Evolutionary conservation across 805 yeast species (phyloP).

Genomic region (Kregervanrija delftensis): DNA sequence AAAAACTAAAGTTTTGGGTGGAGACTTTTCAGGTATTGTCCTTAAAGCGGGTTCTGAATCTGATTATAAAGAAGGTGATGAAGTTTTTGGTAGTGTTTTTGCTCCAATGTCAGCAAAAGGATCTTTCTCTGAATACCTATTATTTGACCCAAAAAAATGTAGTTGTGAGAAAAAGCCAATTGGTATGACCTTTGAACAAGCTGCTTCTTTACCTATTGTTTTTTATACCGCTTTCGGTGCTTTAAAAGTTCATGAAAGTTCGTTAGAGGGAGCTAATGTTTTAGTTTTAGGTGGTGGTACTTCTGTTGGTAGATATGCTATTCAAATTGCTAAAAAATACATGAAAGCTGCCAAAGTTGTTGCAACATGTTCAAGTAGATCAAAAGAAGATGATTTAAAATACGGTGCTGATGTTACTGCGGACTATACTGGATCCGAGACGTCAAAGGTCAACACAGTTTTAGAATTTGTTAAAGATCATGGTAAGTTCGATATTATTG

Average conservation of each 20-base stretch:
- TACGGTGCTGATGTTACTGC: slow-evolving; percentile 53
- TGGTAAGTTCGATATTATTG: slow-evolving; percentile 50
- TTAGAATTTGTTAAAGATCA: slow-evolving; percentile 25
- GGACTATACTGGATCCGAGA: slow-evolving; percentile 45
- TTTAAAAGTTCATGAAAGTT: slow-evolving; percentile 16
- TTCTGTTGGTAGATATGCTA: slow-evolving; percentile 50
- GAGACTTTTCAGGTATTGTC: slow-evolving; percentile 21
- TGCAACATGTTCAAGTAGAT: slow-evolving; percentile 38
- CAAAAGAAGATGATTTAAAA: slow-evolving; percentile 17
- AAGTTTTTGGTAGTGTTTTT: slow-evolving; percentile 13
- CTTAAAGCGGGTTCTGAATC: slow-evolving; percentile 15
- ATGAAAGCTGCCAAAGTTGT: slow-evolving; percentile 45
- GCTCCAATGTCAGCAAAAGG: slow-evolving; percentile 24
- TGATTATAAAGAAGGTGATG: slow-evolving; percentile 15
- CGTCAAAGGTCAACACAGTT: slow-evolving; percentile 30
- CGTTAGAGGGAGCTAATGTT: slow-evolving; percentile 37
- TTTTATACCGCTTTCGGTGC: slow-evolving; percentile 51
- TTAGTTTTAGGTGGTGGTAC: slow-evolving; percentile 73
- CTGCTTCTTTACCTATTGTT: slow-evolving; percentile 61
- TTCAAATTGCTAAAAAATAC: slow-evolving; percentile 49
- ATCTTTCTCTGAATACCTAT: slow-evolving; percentile 39
- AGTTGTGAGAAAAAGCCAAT: slow-evolving; percentile 36
- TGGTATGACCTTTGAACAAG: slow-evolving; percentile 42
- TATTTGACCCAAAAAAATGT: slow-evolving; percentile 27
- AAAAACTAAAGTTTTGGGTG: slow-evolving; percentile 13